Conservation (phyloP, 169 alveolate species). For the Plasmodium falciparum region DNA sequence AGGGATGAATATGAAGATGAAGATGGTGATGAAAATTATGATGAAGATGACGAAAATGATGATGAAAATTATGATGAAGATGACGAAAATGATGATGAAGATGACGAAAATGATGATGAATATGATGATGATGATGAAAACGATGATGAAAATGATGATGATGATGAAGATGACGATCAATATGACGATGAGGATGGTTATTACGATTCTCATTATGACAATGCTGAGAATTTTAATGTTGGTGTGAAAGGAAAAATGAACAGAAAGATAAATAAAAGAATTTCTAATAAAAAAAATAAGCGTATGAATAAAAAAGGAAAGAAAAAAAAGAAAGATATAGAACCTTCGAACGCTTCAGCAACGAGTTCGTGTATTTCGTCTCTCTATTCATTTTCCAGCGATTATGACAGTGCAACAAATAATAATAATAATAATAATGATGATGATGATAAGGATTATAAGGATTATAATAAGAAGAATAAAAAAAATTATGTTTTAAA, state of each 20-base stretch:
- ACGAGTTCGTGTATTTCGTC: constrained; percentile 31
- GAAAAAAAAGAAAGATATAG: constrained; percentile 8
- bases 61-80: neutral
- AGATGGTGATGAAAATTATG: neutral
- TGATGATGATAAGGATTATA: neutral
- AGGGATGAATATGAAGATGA: neutral
- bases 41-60: neutral
- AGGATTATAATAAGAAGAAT: neutral
- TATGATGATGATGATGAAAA: neutral
- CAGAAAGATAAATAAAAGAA: neutral
- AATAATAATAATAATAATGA: constrained; percentile 2
- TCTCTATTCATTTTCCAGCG: constrained; percentile 51
- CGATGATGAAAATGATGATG: neutral
- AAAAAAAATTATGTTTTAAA: neutral
- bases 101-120: neutral
- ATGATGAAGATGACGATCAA: neutral
- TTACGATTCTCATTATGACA: no score
- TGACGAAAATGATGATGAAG: neutral
- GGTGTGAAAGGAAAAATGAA: neutral
- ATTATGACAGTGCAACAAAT: constrained; percentile 4
- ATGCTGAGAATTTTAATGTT: no score
- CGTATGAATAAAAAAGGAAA: neutral
- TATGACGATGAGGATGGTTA: neutral
- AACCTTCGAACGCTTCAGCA: neutral
- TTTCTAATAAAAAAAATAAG: neutral